Evolutionary conservation across 2,329 filamentous ascomycete genomes (phyloP).

Genomic region (Thelonectria blattea): DNA sequence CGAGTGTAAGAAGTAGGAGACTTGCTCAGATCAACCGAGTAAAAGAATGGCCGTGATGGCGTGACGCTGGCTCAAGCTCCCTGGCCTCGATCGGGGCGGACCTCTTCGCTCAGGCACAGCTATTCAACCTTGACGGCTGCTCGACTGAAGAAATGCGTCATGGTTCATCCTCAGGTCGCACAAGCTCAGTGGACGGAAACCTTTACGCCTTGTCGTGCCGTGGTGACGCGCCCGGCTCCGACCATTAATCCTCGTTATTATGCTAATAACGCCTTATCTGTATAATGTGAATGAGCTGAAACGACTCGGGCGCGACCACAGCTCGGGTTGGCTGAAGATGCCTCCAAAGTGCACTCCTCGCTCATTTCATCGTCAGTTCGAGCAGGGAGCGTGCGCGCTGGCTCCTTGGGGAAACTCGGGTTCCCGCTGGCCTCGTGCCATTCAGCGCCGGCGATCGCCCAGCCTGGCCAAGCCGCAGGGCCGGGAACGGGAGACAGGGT

Average conservation of each 20-base stretch:
- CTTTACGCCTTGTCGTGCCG: neutral
- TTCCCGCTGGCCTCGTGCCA: neutral
- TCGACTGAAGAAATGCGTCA: neutral
- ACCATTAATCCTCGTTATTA: conserved; percentile 11
- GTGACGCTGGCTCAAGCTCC: neutral
- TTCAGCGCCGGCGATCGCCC: neutral
- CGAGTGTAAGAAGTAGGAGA: neutral
- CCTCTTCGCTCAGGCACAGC: no score
- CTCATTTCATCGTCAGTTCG: neutral
- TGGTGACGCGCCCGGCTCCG: conserved; percentile 16
- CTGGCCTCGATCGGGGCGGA: neutral
- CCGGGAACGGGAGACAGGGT: conserved; percentile 4
- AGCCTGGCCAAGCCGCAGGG: conserved; percentile 17
- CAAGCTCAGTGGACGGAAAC: neutral
- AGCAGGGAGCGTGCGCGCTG: neutral
- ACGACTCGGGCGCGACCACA: neutral
- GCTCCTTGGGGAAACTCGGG: neutral
- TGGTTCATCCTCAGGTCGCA: neutral
- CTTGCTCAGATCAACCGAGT: neutral
- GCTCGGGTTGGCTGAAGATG: no score
- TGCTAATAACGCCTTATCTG: neutral
- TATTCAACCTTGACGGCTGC: neutral
- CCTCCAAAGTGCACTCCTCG: neutral
- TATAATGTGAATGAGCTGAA: neutral
- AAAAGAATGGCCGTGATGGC: neutral